Base-by-base conservation (phyloP, 208 protist genomes). In the Trypanosoma conorhini region DNA sequence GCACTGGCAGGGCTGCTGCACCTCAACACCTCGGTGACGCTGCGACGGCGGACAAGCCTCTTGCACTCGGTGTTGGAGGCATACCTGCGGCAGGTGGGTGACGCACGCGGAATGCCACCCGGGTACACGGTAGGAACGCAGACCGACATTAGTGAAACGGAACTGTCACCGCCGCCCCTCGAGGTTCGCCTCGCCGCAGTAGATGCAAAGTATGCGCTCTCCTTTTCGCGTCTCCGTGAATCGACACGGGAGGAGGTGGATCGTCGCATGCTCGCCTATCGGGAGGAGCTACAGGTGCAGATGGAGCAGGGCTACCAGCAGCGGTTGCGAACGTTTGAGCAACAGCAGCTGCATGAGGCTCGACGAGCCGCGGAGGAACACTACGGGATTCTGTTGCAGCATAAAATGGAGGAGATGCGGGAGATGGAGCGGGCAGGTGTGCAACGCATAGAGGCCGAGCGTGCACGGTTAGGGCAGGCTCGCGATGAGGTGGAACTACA, bases 161-260 rank as follows among this genome's bases (percentile, higher is more conserved):
- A 48, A 56, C 35, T 31, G 44, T 72, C 85, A 3, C 74, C 82
- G 26, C 78, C 81, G n/a, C 83, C 91, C 10, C 80, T 96, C 30
- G 87, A 96, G 75, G 81, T 81, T 62, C 87, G 91, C 0, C 84
- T 96, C 40, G 91, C 91, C 15, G 91, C 91, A 1, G 88, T 96
- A 12, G 91, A 96, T 51, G 91, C 88, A 24, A 90, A 93, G 74
- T 92, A 96, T 67, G 86, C 91, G 3, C 78, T 96, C 10, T 81
- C 81, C 35, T 94, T 92, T 69, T 64, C 91, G 0, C 88, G 86
- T 70, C 70, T 90, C 38, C 46, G 70, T 30, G 81, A 83, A 57
- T 89, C 88, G 59, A 82, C 81, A 26, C 81, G 85, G 30, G 70
- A 77, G 38, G 85, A 93, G 59, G 79, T 96, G 46, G 91, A 96